Evolutionary conservation across 2,329 filamentous ascomycete genomes (phyloP).

Genomic region (Fusarium napiforme): DNA sequence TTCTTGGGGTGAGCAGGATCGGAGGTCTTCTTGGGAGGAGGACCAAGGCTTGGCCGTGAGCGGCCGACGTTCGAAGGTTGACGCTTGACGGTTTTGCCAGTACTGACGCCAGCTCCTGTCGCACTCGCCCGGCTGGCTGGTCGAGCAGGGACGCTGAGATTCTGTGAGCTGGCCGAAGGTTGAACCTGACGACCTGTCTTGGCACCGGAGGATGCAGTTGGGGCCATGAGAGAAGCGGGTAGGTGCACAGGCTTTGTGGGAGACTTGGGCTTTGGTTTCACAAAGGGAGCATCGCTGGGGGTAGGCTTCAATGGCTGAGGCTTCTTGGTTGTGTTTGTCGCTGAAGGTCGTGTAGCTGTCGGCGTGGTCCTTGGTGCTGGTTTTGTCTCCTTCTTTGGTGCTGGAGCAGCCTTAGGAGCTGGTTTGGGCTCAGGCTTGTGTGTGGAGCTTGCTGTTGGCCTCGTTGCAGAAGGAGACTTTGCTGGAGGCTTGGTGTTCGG

Average conservation of each 20-base stretch:
- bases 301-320: slow-evolving; percentile 56
- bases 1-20: slow-evolving; percentile 55
- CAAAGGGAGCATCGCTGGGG: slow-evolving; percentile 56
- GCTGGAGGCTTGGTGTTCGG: slow-evolving; percentile 28
- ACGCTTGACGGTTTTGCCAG: slow-evolving; percentile 53
- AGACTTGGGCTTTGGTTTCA: slow-evolving; percentile 72
- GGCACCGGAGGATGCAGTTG: slow-evolving; percentile 75
- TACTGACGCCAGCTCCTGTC: slow-evolving; percentile 34
- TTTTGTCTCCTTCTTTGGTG: slow-evolving; percentile 50
- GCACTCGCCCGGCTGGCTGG: slow-evolving; percentile 60
- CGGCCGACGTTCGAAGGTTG: slow-evolving; percentile 59
- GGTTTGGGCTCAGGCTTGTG: slow-evolving; percentile 46
- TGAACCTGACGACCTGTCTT: slow-evolving; percentile 56
- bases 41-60: slow-evolving; percentile 65
- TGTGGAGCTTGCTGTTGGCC: slow-evolving; percentile 40
- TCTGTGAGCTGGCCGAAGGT: slow-evolving; percentile 50
- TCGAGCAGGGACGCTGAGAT: slow-evolving; percentile 51
- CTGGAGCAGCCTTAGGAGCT: slow-evolving; percentile 41
- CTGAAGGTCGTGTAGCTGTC: slow-evolving; percentile 45
- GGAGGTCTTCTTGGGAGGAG: slow-evolving; percentile 64
- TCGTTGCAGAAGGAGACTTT: slow-evolving; percentile 39
- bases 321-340: slow-evolving; percentile 54
- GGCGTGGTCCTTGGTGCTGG: slow-evolving; percentile 39
- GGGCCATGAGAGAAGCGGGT: slow-evolving; percentile 74
- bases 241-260: slow-evolving; percentile 75